Conservation (phyloP, 1,139 yeast genomes). For the Debaryomyces robertsiae region DNA sequence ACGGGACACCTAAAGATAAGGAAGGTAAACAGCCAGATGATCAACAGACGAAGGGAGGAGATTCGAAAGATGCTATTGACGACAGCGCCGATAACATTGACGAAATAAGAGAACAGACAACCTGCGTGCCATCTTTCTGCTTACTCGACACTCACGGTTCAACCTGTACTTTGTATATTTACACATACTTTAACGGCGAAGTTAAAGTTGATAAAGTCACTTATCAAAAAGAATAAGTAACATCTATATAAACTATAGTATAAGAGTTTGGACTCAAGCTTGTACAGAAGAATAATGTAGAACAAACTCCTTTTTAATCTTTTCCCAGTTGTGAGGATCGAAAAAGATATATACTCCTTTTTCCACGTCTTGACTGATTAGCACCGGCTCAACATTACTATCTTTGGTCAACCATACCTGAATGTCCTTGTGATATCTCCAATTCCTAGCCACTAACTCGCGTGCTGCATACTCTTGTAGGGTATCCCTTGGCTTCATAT, state of each 20-base stretch:
- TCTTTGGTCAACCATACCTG: conserved; percentile 98
- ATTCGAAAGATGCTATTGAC: conserved; percentile 17
- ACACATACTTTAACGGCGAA: conserved; percentile 77
- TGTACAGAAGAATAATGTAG: conserved; percentile 62
- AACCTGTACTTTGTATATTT: conserved; percentile 79
- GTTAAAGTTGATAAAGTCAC: conserved; percentile 91
- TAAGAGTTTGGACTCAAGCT: conserved; percentile 26
- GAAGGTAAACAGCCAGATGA: conserved; percentile 13
- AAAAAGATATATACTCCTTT: conserved; percentile 95
- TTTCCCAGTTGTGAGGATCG: conserved; percentile 96
- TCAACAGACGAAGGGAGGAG: conserved; percentile 14
- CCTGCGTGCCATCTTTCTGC: conserved; percentile 81
- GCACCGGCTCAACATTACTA: conserved; percentile 84
- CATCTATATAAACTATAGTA: conserved; percentile 10
- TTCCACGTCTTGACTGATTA: conserved; percentile 83
- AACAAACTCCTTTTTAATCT: conserved; percentile 81
- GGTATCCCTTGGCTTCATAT: conserved; percentile 90
- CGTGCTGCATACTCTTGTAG: conserved; percentile 93
- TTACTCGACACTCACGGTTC: conserved; percentile 79
- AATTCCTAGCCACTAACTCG: conserved; percentile 84
- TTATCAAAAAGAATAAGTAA: conserved; percentile 60
- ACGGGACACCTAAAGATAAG: conserved; percentile 19
- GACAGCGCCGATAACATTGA: conserved; percentile 26
- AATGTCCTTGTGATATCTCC: conserved; percentile 96
- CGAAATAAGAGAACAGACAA: conserved; percentile 20